Evolutionary conservation across 2,329 filamentous ascomycete genomes (phyloP).

Genomic region (Fusarium albidum): DNA sequence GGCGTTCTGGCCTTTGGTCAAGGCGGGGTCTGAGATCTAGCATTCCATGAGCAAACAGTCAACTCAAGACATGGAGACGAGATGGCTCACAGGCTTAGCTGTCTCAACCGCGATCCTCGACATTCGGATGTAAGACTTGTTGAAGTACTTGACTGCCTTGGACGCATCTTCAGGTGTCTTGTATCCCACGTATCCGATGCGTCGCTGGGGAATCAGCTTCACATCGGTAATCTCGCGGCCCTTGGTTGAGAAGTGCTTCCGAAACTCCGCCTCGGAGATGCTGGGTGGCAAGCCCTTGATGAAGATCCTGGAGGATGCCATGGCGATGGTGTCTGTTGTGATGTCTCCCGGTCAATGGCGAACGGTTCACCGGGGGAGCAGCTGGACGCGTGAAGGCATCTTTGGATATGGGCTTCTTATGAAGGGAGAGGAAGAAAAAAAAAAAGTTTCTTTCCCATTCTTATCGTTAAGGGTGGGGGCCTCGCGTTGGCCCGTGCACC

Average conservation of each 20-base stretch:
- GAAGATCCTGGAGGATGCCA: constrained; percentile 75
- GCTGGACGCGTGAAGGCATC: constrained; percentile 38
- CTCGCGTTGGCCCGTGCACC: constrained; percentile 36
- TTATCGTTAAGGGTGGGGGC: constrained; percentile 38
- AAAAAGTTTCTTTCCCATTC: constrained; percentile 42
- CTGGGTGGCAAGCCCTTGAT: constrained; percentile 86
- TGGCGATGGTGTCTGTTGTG: constrained; percentile 41
- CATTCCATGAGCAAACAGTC: constrained; percentile 49
- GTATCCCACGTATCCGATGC: constrained; percentile 97
- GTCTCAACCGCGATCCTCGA: constrained; percentile 91
- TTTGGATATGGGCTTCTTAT: constrained; percentile 34
- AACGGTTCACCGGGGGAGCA: constrained; percentile 35
- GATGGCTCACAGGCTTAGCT: constrained; percentile 74
- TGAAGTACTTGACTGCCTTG: constrained; percentile 92
- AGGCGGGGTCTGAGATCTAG: constrained; percentile 55
- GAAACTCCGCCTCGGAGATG: constrained; percentile 84
- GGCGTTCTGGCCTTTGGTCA: constrained; percentile 40
- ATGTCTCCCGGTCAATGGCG: constrained; percentile 36
- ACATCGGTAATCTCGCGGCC: constrained; percentile 85
- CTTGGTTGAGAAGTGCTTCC: constrained; percentile 82
- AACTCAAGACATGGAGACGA: constrained; percentile 26
- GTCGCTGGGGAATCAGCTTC: constrained; percentile 86
- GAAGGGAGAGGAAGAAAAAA: constrained; percentile 37
- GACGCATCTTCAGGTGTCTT: constrained; percentile 81
- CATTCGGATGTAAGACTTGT: constrained; percentile 94